Evolutionary conservation across 1,139 yeast species (phyloP).

Genomic region (Meyerozyma carpophila): DNA sequence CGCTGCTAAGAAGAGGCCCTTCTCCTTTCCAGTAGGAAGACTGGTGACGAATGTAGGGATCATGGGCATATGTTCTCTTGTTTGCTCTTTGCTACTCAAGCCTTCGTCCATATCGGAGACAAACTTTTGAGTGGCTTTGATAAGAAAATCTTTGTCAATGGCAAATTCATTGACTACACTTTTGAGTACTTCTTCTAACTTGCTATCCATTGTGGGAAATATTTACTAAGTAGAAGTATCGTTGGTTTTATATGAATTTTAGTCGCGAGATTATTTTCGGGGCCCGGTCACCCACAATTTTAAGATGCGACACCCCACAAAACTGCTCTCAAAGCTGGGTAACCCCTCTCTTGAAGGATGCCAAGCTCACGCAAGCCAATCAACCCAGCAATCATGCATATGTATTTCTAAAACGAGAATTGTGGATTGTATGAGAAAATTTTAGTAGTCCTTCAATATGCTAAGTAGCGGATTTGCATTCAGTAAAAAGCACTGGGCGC

Average conservation of each 20-base stretch:
- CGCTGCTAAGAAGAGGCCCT: constrained; percentile 73
- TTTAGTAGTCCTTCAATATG: too few species aligned
- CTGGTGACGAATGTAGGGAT: constrained; percentile 80
- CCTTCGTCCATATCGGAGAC: constrained; percentile 60
- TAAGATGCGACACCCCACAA: constrained; percentile 44
- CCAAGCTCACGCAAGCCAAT: too few species aligned
- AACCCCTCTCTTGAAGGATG: too few species aligned
- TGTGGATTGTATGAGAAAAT: too few species aligned
- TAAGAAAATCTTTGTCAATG: constrained; percentile 47
- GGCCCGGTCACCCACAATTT: constrained; percentile 77
- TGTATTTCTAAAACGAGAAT: too few species aligned
- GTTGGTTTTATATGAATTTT: not conserved
- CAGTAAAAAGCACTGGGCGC: too few species aligned
- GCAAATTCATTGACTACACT: constrained; percentile 51
- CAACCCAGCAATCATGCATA: too few species aligned
- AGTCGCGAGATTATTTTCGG: constrained; percentile 79
- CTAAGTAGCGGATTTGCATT: too few species aligned
- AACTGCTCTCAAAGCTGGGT: too few species aligned
- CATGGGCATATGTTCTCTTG: constrained; percentile 66
- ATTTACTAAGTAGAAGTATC: not conserved
- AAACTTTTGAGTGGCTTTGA: constrained; percentile 60
- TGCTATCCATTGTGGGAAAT: constrained; percentile 18
- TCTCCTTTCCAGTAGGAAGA: constrained; percentile 77
- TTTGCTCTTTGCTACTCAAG: constrained; percentile 31
- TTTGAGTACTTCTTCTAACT: constrained; percentile 33